Percentiles rank a stretch among this genome's conserved stretches.
These are phyloP conservation scores for Acrocalymma vagum DNA, from an alignment of 2,329 filamentous ascomycete species.

Conservation along the genomic window DNA sequence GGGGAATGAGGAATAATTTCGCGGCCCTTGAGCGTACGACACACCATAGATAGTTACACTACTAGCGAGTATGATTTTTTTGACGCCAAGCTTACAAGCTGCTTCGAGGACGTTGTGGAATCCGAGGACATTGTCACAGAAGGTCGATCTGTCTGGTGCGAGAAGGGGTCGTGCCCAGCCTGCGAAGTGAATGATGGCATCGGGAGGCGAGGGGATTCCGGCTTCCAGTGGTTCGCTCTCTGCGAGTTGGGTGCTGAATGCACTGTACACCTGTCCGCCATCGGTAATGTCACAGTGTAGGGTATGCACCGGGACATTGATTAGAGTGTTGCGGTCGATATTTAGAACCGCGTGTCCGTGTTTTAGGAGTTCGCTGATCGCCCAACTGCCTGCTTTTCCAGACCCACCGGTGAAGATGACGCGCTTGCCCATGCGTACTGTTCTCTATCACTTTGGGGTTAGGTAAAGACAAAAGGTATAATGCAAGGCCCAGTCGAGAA, in stretches of 20 bases:
- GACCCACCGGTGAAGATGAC: constrained; percentile 59
- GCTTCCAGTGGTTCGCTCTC: constrained; percentile 59
- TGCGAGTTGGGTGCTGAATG: constrained; percentile 63
- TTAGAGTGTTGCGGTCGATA: constrained; percentile 60
- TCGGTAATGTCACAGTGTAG: constrained; percentile 65
- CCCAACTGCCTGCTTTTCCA: constrained; percentile 61
- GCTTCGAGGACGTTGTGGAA: constrained; percentile 72
- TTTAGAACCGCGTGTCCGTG: constrained; percentile 64
- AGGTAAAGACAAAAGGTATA: too few relatives aligned
- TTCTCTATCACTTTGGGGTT: too few relatives aligned
- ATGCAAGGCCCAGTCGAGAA: too few relatives aligned
- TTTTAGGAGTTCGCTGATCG: constrained; percentile 61
- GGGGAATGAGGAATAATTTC: constrained; percentile 66
- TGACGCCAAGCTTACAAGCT: constrained; percentile 67
- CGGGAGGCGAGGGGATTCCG: constrained; percentile 56
- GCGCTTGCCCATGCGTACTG: too few relatives aligned
- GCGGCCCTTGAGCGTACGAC: constrained; percentile 67
- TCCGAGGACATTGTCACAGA: constrained; percentile 62
- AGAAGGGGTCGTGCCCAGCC: constrained; percentile 68
- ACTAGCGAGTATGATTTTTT: constrained; percentile 69
- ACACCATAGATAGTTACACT: constrained; percentile 70
- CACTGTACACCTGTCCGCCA: constrained; percentile 64
- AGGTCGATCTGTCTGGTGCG: constrained; percentile 68
- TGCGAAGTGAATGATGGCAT: constrained; percentile 70
- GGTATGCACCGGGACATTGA: constrained; percentile 57